Conservation (phyloP, 305 asterid genomes). For the Fraxinus paxiana region DNA sequence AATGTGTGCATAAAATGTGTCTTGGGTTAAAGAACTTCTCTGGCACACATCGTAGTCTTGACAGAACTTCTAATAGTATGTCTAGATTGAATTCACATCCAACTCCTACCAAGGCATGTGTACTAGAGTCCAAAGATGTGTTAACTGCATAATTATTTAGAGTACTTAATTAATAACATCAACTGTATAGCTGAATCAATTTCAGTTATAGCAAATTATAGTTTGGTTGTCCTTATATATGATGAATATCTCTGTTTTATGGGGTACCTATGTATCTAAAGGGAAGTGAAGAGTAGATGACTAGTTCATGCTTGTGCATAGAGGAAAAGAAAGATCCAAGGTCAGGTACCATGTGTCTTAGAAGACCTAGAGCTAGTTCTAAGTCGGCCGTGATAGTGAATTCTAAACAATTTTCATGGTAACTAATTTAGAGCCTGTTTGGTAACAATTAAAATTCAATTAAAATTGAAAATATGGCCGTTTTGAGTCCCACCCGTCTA, state of each 20-base stretch:
- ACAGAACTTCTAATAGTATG: background rate
- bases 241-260: background rate
- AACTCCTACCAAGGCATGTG: background rate
- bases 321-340: background rate
- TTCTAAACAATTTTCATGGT: background rate
- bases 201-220: background rate
- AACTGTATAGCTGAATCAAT: background rate
- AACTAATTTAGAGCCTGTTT: too few relatives aligned
- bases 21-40: background rate
- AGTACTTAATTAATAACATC: background rate
- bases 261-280: constrained; percentile 2
- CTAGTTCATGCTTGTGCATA: constrained; percentile 1
- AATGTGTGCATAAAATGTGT: background rate
- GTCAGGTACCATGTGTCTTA: background rate
- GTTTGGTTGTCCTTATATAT: background rate
- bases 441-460: too few relatives aligned
- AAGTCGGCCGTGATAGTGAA: background rate
- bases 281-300: background rate
- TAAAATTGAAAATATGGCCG: too few relatives aligned
- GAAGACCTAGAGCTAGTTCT: background rate
- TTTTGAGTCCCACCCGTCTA: too few relatives aligned
- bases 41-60: background rate
- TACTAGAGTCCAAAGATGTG: background rate
- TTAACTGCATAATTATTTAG: background rate
- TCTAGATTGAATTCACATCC: constrained; percentile 17